These are phyloP conservation scores for Apiospora marii DNA, from an alignment of 2,329 filamentous ascomycete species.

Conservation along the genomic window DNA sequence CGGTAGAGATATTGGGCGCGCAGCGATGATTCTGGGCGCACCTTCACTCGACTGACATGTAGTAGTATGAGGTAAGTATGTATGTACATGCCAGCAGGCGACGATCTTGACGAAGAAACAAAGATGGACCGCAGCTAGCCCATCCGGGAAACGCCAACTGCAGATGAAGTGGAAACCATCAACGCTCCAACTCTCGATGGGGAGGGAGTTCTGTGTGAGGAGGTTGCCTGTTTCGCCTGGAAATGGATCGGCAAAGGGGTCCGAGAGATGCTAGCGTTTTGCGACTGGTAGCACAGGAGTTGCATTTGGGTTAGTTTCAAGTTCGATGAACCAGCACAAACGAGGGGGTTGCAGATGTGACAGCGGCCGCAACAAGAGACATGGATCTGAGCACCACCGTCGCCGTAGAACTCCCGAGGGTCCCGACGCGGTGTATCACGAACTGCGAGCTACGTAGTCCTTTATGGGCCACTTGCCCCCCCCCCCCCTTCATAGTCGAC, in stretches of 20 bases:
- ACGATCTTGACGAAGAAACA: not conserved
- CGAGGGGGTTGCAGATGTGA: not conserved
- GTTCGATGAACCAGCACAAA: not conserved
- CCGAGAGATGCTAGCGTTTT: conserved; percentile 19
- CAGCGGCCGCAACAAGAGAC: conserved; percentile 4
- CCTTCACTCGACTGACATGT: no score
- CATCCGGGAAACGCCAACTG: not conserved
- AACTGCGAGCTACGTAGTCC: not conserved
- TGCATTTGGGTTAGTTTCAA: conserved; percentile 11
- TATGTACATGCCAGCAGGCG: not conserved
- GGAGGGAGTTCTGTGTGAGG: not conserved
- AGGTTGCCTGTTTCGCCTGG: conserved; percentile 14
- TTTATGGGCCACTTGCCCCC: not conserved
- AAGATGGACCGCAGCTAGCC: not conserved
- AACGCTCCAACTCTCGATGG: not conserved
- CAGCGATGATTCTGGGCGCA: no score
- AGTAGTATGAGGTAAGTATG: not conserved
- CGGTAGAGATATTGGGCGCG: no score
- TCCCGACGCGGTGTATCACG: conserved; percentile 4
- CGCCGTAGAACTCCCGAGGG: conserved; percentile 2
- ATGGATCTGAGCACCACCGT: not conserved
- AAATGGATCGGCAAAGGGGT: conserved; percentile 3
- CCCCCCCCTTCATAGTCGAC: not conserved
- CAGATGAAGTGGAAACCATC: not conserved
- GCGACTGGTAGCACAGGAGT: not conserved